Percentiles rank a stretch among this genome's conserved stretches.
These are phyloP conservation scores for Cruciata laevipes DNA, from an alignment of 257 asterid genomes.

Conservation along the genomic window DNA sequence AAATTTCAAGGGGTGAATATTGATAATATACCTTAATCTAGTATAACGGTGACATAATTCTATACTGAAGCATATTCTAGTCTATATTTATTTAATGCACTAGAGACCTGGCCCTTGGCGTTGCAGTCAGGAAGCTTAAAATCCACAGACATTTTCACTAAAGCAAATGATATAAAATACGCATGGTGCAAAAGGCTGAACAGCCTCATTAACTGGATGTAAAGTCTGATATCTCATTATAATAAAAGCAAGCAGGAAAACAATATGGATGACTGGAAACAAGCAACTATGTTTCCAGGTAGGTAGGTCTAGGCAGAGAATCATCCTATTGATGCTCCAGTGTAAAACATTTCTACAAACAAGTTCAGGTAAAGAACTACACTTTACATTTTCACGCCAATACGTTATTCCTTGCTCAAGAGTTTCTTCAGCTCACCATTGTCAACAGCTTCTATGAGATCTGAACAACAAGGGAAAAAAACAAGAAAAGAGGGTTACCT, in stretches of 20 bases:
- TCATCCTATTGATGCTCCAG: neutral
- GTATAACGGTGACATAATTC: no score
- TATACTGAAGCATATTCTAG: neutral
- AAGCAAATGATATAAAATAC: neutral
- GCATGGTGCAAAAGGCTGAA: neutral
- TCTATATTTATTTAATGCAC: neutral
- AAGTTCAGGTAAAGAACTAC: neutral
- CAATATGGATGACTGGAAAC: neutral
- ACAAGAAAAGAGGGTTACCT: neutral
- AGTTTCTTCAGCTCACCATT: conserved; percentile 31
- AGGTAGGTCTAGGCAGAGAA: conserved; percentile 2
- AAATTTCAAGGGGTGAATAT: no score
- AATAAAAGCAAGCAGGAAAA: neutral
- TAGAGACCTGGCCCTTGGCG: neutral
- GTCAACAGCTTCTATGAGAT: conserved; percentile 33
- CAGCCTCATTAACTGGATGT: neutral
- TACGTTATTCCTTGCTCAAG: conserved; percentile 25
- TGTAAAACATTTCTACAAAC: neutral
- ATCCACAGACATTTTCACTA: neutral
- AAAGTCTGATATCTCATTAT: neutral
- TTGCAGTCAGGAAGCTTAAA: neutral
- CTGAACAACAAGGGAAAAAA: conserved; percentile 18
- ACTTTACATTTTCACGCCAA: conserved; percentile 1
- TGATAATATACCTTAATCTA: neutral
- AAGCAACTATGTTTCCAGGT: neutral